phyloP scores from a whole-genome alignment of 192 early-diverging fungal genomes.

The Mortierella antarctica region DNA sequence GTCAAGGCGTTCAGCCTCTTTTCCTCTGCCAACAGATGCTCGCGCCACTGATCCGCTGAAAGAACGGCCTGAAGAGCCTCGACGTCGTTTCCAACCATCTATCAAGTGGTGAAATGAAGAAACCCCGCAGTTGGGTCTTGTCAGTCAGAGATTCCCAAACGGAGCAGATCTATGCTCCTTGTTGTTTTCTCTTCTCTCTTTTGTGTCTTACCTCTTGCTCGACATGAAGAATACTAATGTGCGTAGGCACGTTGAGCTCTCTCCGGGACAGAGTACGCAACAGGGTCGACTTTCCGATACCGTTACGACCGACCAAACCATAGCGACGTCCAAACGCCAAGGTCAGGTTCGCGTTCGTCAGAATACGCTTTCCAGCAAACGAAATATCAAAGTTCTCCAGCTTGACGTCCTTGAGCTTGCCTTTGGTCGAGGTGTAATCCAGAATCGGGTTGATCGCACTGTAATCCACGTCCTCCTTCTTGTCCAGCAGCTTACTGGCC shows the following conservation, averaged over 20 bases:
- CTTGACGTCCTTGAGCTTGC: constrained; percentile 95
- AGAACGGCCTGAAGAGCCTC: constrained; percentile 89
- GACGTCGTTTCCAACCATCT: constrained; percentile 93
- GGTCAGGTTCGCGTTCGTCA: constrained; percentile 85
- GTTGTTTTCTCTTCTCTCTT: neutral
- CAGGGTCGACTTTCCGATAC: constrained; percentile 88
- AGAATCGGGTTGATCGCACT: constrained; percentile 93
- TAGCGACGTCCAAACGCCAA: constrained; percentile 92
- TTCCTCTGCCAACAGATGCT: constrained; percentile 90
- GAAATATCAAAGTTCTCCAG: constrained; percentile 97
- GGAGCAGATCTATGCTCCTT: neutral
- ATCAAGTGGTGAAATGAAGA: constrained; percentile 7
- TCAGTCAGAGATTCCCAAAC: neutral
- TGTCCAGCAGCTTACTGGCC: constrained; percentile 76
- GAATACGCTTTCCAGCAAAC: constrained; percentile 92
- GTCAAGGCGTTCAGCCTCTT: constrained; percentile 67
- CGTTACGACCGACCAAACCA: constrained; percentile 94
- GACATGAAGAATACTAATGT: constrained; percentile 96
- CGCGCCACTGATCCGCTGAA: constrained; percentile 93
- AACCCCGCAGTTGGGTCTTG: neutral
- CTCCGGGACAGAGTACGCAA: constrained; percentile 81
- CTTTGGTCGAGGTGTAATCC: constrained; percentile 80
- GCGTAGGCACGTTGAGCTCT: constrained; percentile 88
- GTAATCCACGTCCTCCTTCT: constrained; percentile 75
- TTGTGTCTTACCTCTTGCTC: constrained; percentile 86